A percentile compares a stretch with the other conserved stretches of the same genome.
Conservation (phyloP, 192 early-diverging fungal species). For the Coemansia brasiliensis region DNA sequence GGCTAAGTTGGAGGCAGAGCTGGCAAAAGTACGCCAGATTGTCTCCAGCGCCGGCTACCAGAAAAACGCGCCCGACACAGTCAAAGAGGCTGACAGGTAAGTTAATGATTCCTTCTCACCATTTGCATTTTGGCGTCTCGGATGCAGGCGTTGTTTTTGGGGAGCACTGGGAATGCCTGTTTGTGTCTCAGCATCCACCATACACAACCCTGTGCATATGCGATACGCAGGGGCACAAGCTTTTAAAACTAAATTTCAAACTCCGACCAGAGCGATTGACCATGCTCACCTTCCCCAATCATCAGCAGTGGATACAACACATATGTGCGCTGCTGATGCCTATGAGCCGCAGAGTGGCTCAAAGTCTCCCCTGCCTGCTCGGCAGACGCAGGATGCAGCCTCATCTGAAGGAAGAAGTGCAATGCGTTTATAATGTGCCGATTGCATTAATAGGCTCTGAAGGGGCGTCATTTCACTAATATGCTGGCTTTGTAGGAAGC, state of each 20-base stretch:
- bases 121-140: not conserved
- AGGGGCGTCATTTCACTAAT: conserved; percentile 2
- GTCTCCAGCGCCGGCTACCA: conserved; percentile 34
- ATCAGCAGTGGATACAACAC: conserved; percentile 6
- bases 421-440: not conserved
- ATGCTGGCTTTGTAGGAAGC: conserved; percentile 26
- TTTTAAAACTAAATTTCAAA: conserved; percentile 26
- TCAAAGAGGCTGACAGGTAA: conserved; percentile 53
- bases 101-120: conserved; percentile 4
- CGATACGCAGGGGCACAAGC: no score
- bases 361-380: no score
- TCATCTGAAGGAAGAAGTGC: not conserved
- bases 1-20: conserved; percentile 34
- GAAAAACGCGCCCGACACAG: conserved; percentile 25
- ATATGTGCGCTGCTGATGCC: not conserved
- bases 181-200: no score
- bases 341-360: not conserved
- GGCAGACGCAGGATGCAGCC: conserved; percentile 2
- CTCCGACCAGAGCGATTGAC: conserved; percentile 41
- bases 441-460: conserved; percentile 15
- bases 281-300: conserved; percentile 3
- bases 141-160: not conserved
- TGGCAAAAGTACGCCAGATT: conserved; percentile 22
- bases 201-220: no score
- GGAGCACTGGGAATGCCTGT: not conserved